These are phyloP conservation scores for Diutina ranongensis DNA, from an alignment of 1,139 yeast genomes.

Conservation along the genomic window DNA sequence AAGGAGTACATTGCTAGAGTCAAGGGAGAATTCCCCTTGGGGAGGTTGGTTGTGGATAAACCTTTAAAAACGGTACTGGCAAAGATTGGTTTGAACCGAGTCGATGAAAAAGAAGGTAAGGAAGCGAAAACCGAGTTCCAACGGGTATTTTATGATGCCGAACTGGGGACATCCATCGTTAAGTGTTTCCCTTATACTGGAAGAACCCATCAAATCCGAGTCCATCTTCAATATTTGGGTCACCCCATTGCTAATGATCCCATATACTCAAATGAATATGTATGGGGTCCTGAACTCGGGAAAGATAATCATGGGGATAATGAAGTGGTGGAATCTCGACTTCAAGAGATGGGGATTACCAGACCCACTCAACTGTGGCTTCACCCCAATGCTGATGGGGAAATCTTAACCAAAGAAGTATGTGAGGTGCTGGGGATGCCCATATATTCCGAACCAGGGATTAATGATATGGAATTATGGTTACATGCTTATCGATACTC, in stretches of 20 bases:
- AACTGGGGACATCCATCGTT: conserved; percentile 53
- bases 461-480: conserved; percentile 79
- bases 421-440: conserved; percentile 67
- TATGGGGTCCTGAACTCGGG: conserved; percentile 63
- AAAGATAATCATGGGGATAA: conserved; percentile 31
- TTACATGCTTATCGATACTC: conserved; percentile 77
- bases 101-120: conserved; percentile 52
- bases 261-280: conserved; percentile 49
- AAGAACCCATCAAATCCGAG: conserved; percentile 89
- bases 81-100: conserved; percentile 63
- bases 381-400: conserved; percentile 48
- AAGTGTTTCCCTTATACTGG: conserved; percentile 83
- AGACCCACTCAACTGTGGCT: conserved; percentile 60
- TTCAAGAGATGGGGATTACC: conserved; percentile 62
- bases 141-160: conserved; percentile 50
- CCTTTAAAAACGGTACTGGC: conserved; percentile 72
- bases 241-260: conserved; percentile 95
- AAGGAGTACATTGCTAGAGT: conserved; percentile 87
- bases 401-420: conserved; percentile 38
- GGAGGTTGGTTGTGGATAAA: conserved; percentile 40
- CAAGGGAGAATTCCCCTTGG: conserved; percentile 66
- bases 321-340: conserved; percentile 27
- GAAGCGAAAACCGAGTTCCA: conserved; percentile 44
- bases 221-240: conserved; percentile 79
- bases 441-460: conserved; percentile 78